These are phyloP conservation scores for Pyrus bretschneideri DNA, from an alignment of 306 rosid genomes.

Conservation along the genomic window DNA sequence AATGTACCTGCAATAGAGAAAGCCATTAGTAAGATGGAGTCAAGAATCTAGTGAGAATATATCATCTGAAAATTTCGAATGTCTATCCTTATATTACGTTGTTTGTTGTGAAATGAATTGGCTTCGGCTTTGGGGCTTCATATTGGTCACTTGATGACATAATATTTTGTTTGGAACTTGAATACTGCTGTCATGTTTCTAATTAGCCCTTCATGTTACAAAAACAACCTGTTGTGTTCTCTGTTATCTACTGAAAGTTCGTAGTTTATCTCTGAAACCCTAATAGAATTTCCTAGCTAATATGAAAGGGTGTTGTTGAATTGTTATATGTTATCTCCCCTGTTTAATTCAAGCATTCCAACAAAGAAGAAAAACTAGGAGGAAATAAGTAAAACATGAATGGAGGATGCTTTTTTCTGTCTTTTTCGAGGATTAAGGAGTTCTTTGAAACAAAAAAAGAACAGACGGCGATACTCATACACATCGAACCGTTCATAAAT, in stretches of 20 bases:
- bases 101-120: conserved; percentile 8
- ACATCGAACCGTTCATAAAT: background rate
- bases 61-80: conserved; percentile 9
- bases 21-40: conserved; percentile 66
- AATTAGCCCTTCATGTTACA: background rate
- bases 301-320: background rate
- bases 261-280: background rate
- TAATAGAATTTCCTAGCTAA: background rate
- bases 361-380: background rate
- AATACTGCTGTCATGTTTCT: background rate
- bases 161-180: conserved; percentile 21
- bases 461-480: background rate
- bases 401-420: background rate
- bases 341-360: background rate
- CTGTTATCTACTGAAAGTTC: background rate
- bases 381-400: background rate
- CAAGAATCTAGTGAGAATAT: conserved; percentile 12
- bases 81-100: background rate
- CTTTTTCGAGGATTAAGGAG: background rate
- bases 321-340: background rate
- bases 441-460: background rate
- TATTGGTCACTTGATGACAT: conserved; percentile 8
- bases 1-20: conserved; percentile 71
- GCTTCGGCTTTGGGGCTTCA: conserved; percentile 6
- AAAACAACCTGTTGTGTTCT: background rate